Conservation (phyloP, 1,139 yeast species). For the Kazachstania sp. region DNA sequence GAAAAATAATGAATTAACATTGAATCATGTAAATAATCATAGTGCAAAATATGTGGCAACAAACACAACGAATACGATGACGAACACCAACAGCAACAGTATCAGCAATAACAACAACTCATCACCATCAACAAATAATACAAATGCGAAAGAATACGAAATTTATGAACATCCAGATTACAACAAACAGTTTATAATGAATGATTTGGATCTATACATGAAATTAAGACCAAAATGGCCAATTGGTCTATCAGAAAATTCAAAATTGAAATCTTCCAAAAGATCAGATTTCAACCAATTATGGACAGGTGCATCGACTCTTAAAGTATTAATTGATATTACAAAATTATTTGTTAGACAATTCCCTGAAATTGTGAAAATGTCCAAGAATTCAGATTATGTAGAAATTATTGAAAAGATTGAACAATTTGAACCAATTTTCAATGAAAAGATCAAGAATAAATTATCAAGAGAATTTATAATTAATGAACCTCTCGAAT, state of each 20-base stretch:
- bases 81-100: no score
- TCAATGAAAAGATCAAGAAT: conserved; percentile 7
- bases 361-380: conserved; percentile 31
- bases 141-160: conserved; percentile 13
- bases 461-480: conserved; percentile 8
- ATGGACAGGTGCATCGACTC: conserved; percentile 56
- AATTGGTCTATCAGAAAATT: conserved; percentile 52
- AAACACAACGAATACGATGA: neutral
- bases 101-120: neutral
- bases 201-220: conserved; percentile 14
- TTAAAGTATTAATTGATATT: conserved; percentile 39
- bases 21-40: neutral
- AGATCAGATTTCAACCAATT: conserved; percentile 42
- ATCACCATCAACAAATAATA: neutral
- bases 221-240: conserved; percentile 37
- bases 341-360: conserved; percentile 36
- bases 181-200: conserved; percentile 8
- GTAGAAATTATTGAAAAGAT: conserved; percentile 17
- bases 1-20: neutral
- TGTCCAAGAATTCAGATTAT: conserved; percentile 31
- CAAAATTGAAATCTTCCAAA: conserved; percentile 50
- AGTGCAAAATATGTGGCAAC: neutral
- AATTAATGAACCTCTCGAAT: conserved; percentile 1
- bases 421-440: conserved; percentile 11
- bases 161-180: conserved; percentile 22